Evolutionary conservation across 441 rosid genomes (phyloP).

Genomic region (Pelargonium australe): DNA sequence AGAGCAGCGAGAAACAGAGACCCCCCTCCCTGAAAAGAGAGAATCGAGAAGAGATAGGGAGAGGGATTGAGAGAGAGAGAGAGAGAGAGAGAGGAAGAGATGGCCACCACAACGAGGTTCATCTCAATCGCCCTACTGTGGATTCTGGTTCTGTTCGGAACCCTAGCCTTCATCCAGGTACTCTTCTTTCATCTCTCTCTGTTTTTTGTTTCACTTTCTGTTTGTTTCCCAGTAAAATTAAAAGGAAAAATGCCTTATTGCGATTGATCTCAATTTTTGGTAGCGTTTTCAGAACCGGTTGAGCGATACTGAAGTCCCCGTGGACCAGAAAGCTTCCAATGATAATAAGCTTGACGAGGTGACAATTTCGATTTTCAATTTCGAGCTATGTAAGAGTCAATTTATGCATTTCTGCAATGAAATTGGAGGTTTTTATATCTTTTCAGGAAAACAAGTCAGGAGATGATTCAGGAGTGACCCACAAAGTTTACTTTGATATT

Average conservation of each 20-base stretch:
- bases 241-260: neutral
- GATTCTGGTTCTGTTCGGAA: slow-evolving; percentile 55
- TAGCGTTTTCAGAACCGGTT: slow-evolving; percentile 39
- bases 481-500: slow-evolving; percentile 76
- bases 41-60: too few species aligned
- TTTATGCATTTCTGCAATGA: neutral
- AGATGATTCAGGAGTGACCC: slow-evolving; percentile 50
- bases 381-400: neutral
- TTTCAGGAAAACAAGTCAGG: slow-evolving; percentile 26
- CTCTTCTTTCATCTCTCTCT: neutral
- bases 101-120: slow-evolving; percentile 50
- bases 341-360: slow-evolving; percentile 34
- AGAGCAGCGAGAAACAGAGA: too few species aligned
- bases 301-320: slow-evolving; percentile 40
- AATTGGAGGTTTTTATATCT: neutral
- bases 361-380: slow-evolving; percentile 3
- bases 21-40: neutral
- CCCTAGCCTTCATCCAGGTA: slow-evolving; percentile 73
- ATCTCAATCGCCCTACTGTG: slow-evolving; percentile 49
- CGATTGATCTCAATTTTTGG: neutral
- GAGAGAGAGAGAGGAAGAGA: slow-evolving; percentile 23
- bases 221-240: slow-evolving; percentile 7
- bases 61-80: neutral
- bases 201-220: neutral
- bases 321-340: slow-evolving; percentile 25